These are phyloP conservation scores for Odonthalia washingtoniensis DNA, from an alignment of 31 red algal species.

Conservation along the genomic window DNA sequence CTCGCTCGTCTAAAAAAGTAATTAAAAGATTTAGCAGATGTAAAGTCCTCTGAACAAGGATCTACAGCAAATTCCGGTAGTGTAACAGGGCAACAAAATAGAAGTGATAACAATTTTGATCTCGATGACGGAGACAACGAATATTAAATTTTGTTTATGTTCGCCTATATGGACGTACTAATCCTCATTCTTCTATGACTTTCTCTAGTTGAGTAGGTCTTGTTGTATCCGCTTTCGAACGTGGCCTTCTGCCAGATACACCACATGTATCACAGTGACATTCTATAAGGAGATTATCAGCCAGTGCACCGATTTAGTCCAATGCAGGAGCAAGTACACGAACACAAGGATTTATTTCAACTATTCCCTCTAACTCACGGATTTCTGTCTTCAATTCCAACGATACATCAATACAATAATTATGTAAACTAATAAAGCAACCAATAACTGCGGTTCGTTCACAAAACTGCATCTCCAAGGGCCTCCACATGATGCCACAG, in stretches of 20 bases:
- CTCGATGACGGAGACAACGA: neutral
- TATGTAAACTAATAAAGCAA: neutral
- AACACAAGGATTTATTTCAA: neutral
- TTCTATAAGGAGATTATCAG: neutral
- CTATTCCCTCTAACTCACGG: neutral
- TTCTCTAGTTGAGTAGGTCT: neutral
- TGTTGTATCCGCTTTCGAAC: neutral
- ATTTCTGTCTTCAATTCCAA: neutral
- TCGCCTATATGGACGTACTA: neutral
- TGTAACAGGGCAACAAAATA: neutral
- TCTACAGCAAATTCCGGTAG: too few relatives aligned
- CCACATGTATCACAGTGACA: neutral
- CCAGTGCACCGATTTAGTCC: neutral
- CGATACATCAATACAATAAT: neutral
- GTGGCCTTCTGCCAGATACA: neutral
- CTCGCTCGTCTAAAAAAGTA: too few relatives aligned
- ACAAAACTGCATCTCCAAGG: neutral
- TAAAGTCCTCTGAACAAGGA: too few relatives aligned
- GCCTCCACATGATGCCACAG: neutral
- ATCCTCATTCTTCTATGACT: neutral
- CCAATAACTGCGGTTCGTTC: neutral
- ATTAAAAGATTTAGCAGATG: too few relatives aligned
- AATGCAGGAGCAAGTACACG: neutral
- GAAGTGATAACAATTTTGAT: neutral
- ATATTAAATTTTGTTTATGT: neutral